Evolutionary conservation across 176 grass and related monocot species (phyloP).

Genomic region (Melocanna baccifera): DNA sequence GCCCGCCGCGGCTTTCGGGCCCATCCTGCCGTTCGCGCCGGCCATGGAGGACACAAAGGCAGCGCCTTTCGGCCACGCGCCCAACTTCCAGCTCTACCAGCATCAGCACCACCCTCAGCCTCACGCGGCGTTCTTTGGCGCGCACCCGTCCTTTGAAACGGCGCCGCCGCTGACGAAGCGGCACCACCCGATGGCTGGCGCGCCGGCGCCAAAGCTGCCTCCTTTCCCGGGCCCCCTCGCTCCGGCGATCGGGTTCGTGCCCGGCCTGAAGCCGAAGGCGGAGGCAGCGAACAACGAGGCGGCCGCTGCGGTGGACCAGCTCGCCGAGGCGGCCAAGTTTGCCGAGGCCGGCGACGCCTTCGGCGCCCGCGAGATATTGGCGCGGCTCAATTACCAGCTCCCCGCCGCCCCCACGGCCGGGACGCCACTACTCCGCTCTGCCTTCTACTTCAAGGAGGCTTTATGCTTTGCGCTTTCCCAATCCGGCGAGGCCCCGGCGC

Average conservation of each 20-base stretch:
- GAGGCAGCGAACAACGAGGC: conserved; percentile 29
- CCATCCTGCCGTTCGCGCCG: conserved; percentile 29
- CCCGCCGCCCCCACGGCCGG: conserved; percentile 72
- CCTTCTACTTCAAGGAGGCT: conserved; percentile 97
- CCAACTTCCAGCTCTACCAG: conserved; percentile 40
- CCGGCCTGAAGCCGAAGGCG: conserved; percentile 40
- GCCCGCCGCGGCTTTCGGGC: conserved; percentile 14
- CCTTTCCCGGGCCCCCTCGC: not conserved
- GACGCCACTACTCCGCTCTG: conserved; percentile 86
- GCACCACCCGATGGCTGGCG: conserved; percentile 37
- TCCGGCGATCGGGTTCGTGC: conserved; percentile 3
- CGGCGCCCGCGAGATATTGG: conserved; percentile 98
- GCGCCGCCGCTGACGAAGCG: conserved; percentile 47
- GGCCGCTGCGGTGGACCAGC: conserved; percentile 39
- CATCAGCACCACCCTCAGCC: conserved; percentile 51
- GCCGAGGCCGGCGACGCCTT: conserved; percentile 47
- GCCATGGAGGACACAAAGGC: conserved; percentile 46
- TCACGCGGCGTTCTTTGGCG: conserved; percentile 63
- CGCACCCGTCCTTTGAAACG: conserved; percentile 43
- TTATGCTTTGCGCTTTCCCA: conserved; percentile 58
- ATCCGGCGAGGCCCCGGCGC: conserved; percentile 8
- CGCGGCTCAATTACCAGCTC: conserved; percentile 99
- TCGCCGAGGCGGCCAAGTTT: conserved; percentile 44
- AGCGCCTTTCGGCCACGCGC: conserved; percentile 31
- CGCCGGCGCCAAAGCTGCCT: conserved; percentile 49